Evolutionary conservation across 2,329 filamentous ascomycete genomes (phyloP), one percentile per base, ranked within the genome.

Genomic region (Aspergillus viridinutans): DNA sequence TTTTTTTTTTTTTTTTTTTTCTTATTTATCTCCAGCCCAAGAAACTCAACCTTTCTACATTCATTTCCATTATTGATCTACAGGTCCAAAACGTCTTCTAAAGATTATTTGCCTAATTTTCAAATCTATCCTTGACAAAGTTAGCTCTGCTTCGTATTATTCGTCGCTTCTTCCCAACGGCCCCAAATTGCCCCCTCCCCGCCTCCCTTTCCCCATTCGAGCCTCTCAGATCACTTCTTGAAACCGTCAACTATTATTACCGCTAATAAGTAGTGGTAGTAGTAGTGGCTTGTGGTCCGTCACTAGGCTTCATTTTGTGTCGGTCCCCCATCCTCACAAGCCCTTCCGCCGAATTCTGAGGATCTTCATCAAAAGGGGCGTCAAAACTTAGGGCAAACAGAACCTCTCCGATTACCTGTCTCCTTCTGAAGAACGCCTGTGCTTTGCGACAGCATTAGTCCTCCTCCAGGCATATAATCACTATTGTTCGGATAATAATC

Each of bases 1-100:
- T 52, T 63, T 60, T 64, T 61, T 52, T 61, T 50, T 49, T 65
- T 48, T 48, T 58, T 51, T 47, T 57, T 58, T 59, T 60, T 55
- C 20, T 52, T 38, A 14, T 40, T 52, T 59, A 54, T 56, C 49
- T 59, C 54, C 50, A 20, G 50, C 52, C 50, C 43, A 56, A 55
- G 50, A 53, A 49, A 55, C 20, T 45, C 43, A 54, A 54, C 53
- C 40, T n/a, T 53, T 55, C 58, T 57, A 48, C 48, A 38, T 59
- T 53, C 52, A 21, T 48, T 56, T 52, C 35, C 32, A 17, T 38
- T 38, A 38, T 38, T 38, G 32, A 38, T 17, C 32, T 17, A 38
- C 32, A 7, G 14, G 14, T 38, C 32, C 32, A 17, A 38, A 38
- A 17, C 14, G 5, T 38, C 14, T 5, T 38, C 32, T 17, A 38